Base-by-base conservation (phyloP, 495 filamentous ascomycete species). In the Tuber calosporum region DNA sequence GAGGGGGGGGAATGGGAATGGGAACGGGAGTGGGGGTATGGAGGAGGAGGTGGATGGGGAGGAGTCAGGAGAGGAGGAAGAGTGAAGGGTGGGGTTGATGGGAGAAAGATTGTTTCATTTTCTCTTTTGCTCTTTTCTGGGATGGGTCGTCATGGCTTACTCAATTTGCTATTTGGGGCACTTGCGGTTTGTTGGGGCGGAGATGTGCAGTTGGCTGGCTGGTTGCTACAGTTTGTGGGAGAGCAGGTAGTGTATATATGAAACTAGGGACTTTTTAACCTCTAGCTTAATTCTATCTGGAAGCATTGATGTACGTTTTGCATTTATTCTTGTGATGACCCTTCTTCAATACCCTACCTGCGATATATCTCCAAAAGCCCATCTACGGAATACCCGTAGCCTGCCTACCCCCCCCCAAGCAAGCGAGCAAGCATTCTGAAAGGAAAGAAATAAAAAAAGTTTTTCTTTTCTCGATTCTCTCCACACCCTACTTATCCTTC, bases 401-500 rank as follows among this genome's bases (percentile, higher is more conserved):
- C 6, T 45, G 22, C 19, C 4, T 8, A 1, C 11, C 11, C n/a
- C n/a, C 48, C n/a, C 22, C 45, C 20, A 48, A 48, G 43, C 20
- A 13, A 58, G 43, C 2, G 11, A 53, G 45, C 45, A 11, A 26
- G 22, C 45, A 9, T 26, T 7, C 22, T 22, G 9, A 48, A 22
- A 48, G 1, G 1, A 11, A 22, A n/a, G 2, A 48, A n/a, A n/a
- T 7, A 48, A 22, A 22, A 53, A 53, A 58, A 58, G 1, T 13
- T n/a, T 26, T 58, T 26, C 48, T 58, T 58, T 58, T 62, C 26
- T 17, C 4, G 1, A 34, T 34, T n/a, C n/a, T 7, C n/a, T 2
- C n/a, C 48, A 13, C 26, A 19, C 26, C 9, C 8, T 62, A 62
- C 26, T 62, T 26, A 62, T 68, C 68, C 39, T 66, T 77, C 62